These are phyloP conservation scores for Podospora fimiseda DNA, from an alignment of 495 filamentous ascomycete species.

Conservation along the genomic window DNA sequence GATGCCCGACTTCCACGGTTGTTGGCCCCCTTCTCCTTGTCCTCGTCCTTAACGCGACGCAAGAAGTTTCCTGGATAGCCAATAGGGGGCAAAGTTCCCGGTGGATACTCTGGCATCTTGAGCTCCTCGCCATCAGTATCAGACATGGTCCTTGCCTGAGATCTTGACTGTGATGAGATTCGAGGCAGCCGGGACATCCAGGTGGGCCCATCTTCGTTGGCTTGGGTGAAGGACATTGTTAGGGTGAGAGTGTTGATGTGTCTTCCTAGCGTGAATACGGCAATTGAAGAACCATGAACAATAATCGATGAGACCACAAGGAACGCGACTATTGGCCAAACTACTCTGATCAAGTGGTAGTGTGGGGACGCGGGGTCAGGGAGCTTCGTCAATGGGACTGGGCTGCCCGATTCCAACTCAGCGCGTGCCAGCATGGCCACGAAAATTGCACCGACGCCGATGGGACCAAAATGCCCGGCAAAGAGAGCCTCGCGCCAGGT, in stretches of 20 bases:
- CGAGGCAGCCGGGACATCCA: slow-evolving; percentile 96
- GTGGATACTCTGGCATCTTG: slow-evolving; percentile 61
- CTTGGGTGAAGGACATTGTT: slow-evolving; percentile 90
- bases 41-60: slow-evolving; percentile 73
- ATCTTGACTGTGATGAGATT: slow-evolving; percentile 79
- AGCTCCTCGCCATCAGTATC: slow-evolving; percentile 46
- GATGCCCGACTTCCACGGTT: slow-evolving; percentile 51
- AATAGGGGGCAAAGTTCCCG: slow-evolving; percentile 72
- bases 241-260: slow-evolving; percentile 95
- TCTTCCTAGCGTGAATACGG: slow-evolving; percentile 96
- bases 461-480: slow-evolving; percentile 96
- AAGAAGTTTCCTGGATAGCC: slow-evolving; percentile 73
- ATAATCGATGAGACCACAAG: slow-evolving; percentile 91
- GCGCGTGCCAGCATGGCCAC: slow-evolving; percentile 86
- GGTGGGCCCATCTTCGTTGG: slow-evolving; percentile 77
- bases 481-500: slow-evolving; percentile 98
- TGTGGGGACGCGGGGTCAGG: slow-evolving; percentile 47
- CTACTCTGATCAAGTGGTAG: slow-evolving; percentile 66
- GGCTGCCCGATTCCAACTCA: slow-evolving; percentile 68
- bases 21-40: slow-evolving; percentile 37
- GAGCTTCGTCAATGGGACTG: slow-evolving; percentile 61
- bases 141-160: slow-evolving; percentile 68
- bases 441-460: slow-evolving; percentile 96
- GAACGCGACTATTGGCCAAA: slow-evolving; percentile 96
- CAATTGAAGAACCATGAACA: slow-evolving; percentile 95